Conservation (phyloP, 495 filamentous ascomycete species). For the Cenococcum geophilum region DNA sequence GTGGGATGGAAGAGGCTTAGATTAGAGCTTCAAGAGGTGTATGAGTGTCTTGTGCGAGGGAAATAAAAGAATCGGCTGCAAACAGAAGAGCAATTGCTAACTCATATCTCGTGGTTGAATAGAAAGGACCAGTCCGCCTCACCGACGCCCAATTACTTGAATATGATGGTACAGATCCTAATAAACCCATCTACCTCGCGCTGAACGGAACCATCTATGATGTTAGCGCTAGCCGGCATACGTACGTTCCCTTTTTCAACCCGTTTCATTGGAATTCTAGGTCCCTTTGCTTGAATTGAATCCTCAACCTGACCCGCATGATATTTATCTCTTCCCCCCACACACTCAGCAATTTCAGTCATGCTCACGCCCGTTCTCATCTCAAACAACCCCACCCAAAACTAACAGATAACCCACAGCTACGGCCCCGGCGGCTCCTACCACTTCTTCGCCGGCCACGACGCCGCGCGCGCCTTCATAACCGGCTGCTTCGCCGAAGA, state of each 20-base stretch:
- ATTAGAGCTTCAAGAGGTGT: too few species aligned
- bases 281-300: too few species aligned
- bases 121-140: slow-evolving; percentile 53
- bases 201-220: slow-evolving; percentile 95
- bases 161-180: slow-evolving; percentile 72
- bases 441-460: slow-evolving; percentile 76
- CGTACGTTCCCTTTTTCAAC: slow-evolving; percentile 27
- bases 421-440: slow-evolving; percentile 92
- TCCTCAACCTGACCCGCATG: too few species aligned
- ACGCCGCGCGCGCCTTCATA: slow-evolving; percentile 87
- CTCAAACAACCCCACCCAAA: neutral
- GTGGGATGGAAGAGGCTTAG: too few species aligned
- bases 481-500: slow-evolving; percentile 93
- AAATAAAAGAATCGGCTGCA: too few species aligned
- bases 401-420: neutral
- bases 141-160: slow-evolving; percentile 65
- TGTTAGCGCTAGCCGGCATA: slow-evolving; percentile 63
- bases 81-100: too few species aligned
- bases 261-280: too few species aligned
- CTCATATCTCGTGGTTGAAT: too few species aligned
- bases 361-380: too few species aligned
- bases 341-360: too few species aligned
- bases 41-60: too few species aligned
- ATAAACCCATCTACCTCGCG: slow-evolving; percentile 79
- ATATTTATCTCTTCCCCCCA: too few species aligned